Evolutionary conservation across 805 yeast genomes (phyloP), one percentile per base, ranked within the genome.

Genomic region (Suhomyces sp.): DNA sequence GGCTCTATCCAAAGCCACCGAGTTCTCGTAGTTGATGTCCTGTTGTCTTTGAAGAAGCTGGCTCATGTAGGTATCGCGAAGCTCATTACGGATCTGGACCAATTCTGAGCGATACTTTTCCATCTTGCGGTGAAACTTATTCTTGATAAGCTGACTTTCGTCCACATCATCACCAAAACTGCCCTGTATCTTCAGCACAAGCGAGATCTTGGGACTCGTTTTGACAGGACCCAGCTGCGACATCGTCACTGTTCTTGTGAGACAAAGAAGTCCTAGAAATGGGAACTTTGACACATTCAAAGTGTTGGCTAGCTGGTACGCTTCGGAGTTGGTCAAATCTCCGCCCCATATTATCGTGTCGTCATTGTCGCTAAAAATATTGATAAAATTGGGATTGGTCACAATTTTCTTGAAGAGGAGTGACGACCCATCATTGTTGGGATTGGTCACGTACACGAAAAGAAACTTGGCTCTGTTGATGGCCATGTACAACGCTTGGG

Each of bases 271-370:
- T 0, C 93, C 96, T 33, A 89, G 67, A 63, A 88, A 87, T n/a
- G 99, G 99, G 62, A 86, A 85, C 57, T 82, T 80, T 19, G 90
- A 79, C 41, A 86, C 86, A 53, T 82, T 80, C 54, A 92, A 78
- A 38, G 86, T 83, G 62, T 87, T 85, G 0, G 96, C 87, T 13
- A 90, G 85, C 60, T 90, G 96, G 63, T 82, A 85, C 1, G 93
- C 89, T 67, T 93, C 98, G 19, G 91, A 83, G 52, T 84, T 84
- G n/a, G 81, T 79, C 23, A 87, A 81, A 63, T 89, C 86, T 7
- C 97, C 97, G 42, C 92, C 96, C 98, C 98, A 93, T 1, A 89
- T 69, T 3, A 89, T 58, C 2, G 86, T 65, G 45, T 88, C 79
- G 46, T 77, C 79, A 77, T 73, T 36, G n/a, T 57, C 53, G 15